These are phyloP conservation scores for maize (Zea mays) DNA, from an alignment of 176 grass and related monocot species.

Conservation along the genomic window DNA sequence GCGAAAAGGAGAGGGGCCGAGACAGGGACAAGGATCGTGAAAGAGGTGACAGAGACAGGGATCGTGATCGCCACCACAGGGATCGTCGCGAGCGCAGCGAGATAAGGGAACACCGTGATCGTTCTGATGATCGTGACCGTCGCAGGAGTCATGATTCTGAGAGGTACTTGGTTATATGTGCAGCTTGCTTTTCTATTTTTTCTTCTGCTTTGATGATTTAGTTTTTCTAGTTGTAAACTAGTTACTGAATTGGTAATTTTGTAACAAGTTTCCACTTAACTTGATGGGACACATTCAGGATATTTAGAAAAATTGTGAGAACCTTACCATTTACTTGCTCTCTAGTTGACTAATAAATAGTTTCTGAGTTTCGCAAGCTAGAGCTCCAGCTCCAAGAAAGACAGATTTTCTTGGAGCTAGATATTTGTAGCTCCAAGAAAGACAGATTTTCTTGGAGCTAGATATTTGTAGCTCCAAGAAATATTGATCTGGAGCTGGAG, in stretches of 20 bases:
- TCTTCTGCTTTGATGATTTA: background rate
- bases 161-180: slow-evolving; percentile 35
- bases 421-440: background rate
- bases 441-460: no score
- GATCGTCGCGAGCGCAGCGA: slow-evolving; percentile 75
- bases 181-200: background rate
- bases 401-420: no score
- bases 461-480: no score
- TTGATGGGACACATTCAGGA: background rate
- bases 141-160: slow-evolving; percentile 56
- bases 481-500: background rate
- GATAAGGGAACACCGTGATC: slow-evolving; percentile 50
- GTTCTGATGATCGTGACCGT: slow-evolving; percentile 66
- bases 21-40: slow-evolving; percentile 55
- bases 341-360: background rate
- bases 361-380: background rate
- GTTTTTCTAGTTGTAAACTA: background rate
- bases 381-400: background rate
- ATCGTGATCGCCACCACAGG: slow-evolving; percentile 69
- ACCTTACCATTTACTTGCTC: background rate
- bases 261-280: background rate
- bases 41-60: slow-evolving; percentile 35
- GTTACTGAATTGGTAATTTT: background rate
- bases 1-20: slow-evolving; percentile 49
- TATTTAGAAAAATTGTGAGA: background rate